Conservation (phyloP, 768 basidiomycete genomes). For the Hortiboletus campestris region DNA sequence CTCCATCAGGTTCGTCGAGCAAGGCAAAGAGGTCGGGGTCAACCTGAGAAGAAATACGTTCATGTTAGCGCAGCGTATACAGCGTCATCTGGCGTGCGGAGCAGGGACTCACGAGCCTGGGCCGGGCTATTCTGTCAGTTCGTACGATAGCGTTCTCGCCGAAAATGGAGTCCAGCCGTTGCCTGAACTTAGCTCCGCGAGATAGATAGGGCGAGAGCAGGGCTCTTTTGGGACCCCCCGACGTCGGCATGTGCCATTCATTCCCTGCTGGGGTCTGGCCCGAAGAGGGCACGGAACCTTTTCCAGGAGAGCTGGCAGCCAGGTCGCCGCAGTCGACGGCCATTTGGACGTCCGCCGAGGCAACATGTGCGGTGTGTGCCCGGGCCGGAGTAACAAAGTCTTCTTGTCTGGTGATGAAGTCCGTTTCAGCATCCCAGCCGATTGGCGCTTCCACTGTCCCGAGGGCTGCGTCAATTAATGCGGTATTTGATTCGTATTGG, state of each 20-base stretch:
- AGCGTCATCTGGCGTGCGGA: neutral
- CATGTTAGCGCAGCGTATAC: neutral
- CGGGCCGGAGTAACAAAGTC: neutral
- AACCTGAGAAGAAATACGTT: slow-evolving; percentile 5
- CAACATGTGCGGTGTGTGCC: neutral
- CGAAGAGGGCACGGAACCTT: too few species aligned
- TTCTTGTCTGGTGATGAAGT: slow-evolving; percentile 3
- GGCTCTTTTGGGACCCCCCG: neutral
- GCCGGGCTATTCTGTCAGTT: slow-evolving; percentile 20
- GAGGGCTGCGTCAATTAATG: slow-evolving; percentile 21
- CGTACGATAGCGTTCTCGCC: slow-evolving; percentile 22
- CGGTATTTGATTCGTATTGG: slow-evolving; percentile 19
- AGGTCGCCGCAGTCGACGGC: neutral
- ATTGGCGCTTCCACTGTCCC: slow-evolving; percentile 23
- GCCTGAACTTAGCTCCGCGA: slow-evolving; percentile 19
- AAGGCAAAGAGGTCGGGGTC: slow-evolving; percentile 6
- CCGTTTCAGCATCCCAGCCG: slow-evolving; percentile 14
- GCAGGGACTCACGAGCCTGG: slow-evolving; percentile 17
- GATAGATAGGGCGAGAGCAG: slow-evolving; percentile 17
- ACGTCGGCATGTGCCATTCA: neutral
- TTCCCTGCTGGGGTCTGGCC: neutral
- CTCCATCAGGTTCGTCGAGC: slow-evolving; percentile 8
- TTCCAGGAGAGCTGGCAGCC: neutral
- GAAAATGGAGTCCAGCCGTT: slow-evolving; percentile 18
- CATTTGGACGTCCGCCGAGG: neutral